These are phyloP conservation scores for Solanum hybrid DNA, from an alignment of 305 asterid species.

Conservation along the genomic window DNA sequence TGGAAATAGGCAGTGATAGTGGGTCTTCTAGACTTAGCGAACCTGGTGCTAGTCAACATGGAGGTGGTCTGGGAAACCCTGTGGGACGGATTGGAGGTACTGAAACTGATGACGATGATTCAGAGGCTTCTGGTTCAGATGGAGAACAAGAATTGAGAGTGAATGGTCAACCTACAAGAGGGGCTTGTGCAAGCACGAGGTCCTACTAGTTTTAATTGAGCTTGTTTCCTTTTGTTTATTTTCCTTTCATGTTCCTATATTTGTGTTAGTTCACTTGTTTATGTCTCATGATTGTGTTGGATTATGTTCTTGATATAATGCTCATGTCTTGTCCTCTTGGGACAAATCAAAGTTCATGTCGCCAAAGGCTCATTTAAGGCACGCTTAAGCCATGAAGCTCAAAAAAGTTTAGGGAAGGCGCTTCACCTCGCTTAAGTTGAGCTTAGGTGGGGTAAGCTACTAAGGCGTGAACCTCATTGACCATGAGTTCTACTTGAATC, in stretches of 20 bases:
- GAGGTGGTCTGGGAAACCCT: conserved; percentile 9
- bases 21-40: conserved; percentile 22
- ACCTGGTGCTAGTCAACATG: conserved; percentile 16
- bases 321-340: background rate
- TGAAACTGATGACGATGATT: conserved; percentile 31
- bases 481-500: background rate
- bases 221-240: background rate
- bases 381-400: background rate
- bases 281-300: background rate
- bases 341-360: background rate
- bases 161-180: conserved; percentile 24
- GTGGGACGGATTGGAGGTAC: conserved; percentile 30
- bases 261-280: background rate
- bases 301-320: background rate
- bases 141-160: conserved; percentile 33
- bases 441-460: background rate
- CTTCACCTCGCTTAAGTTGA: background rate
- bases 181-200: conserved; percentile 41
- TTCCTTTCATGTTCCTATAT: background rate
- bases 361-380: background rate
- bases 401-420: background rate
- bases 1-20: conserved; percentile 26
- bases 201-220: conserved; percentile 11
- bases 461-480: background rate
- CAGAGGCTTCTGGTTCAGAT: conserved; percentile 47